Evolutionary conservation across 495 filamentous ascomycete species (phyloP), one percentile per base, ranked within the genome.

Genomic region (Penicillium canescens): DNA sequence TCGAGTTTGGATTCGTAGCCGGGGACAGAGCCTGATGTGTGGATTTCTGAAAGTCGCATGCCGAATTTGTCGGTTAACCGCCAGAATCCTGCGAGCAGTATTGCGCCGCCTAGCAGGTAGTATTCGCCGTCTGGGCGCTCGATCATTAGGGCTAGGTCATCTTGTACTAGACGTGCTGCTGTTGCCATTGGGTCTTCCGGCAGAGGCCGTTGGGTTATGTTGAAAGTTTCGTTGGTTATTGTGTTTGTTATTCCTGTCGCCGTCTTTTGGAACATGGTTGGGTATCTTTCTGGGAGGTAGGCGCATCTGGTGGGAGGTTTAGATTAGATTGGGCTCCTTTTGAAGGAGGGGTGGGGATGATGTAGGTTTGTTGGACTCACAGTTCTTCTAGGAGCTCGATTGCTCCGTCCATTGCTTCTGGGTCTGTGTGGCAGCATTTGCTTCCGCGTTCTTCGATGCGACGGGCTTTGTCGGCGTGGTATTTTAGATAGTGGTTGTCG

Each of bases 141-240:
- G 61, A 96, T 77, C 91, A 96, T 96, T 20, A 96, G 79, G 1
- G 90, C 90, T 1, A 96, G 71, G 63, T 95, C 92, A 64, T 96
- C 92, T 74, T 96, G 92, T 18, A 90, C 74, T 33, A 94, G 78
- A 10, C 90, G 82, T 5, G 84, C 84, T 43, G 76, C 79, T 64
- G 81, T 92, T 50, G 80, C 76, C 88, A 96, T 95, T 8, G 91
- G 91, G 56, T 96, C 89, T 77, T 95, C 90, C 2, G 74, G 65
- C 20, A 92, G 75, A 7, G 87, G 89, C 4, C 86, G 80, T 52
- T 79, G 73, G 13, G 71, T 62, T 48, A 89, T 86, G 66, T 91
- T 75, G 76, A 96, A 91, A 28, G 68, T 74, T 75, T 96, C 90
- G 12, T 83, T 75, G 0, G 89, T 94, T 56, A 81, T 68, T 10